Percentiles rank a stretch among this genome's conserved stretches.
Evolutionary conservation across 1,284 basidiomycete genomes (phyloP).

Genomic region (Cryptococcus deneoformans): DNA sequence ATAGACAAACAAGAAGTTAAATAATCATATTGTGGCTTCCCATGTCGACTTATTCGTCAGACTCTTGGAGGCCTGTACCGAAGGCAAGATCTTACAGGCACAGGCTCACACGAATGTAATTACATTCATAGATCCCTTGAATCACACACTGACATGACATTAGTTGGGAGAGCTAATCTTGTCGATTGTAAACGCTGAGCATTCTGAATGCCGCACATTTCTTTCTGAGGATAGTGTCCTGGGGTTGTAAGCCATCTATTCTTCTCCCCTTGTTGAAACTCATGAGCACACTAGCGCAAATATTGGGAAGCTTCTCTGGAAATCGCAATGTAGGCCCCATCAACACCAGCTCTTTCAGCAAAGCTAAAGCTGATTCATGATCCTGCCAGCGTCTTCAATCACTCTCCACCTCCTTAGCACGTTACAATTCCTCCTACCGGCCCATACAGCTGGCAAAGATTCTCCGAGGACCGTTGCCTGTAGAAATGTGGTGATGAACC

Average conservation of each 20-base stretch:
- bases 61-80: background rate
- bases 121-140: background rate
- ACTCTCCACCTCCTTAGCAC: background rate
- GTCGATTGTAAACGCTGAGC: background rate
- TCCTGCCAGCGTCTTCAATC: background rate
- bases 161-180: background rate
- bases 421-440: background rate
- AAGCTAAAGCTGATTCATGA: background rate
- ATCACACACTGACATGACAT: background rate
- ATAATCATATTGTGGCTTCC: no score
- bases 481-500: background rate
- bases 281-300: background rate
- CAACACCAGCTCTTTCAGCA: no score
- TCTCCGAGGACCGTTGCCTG: background rate
- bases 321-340: background rate
- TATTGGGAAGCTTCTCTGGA: background rate
- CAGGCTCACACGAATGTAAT: background rate
- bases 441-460: background rate
- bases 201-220: background rate
- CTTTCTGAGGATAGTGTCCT: background rate
- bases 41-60: no score
- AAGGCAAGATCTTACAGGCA: background rate
- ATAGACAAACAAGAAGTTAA: no score
- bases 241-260: conserved; percentile 1
- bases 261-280: background rate